These are phyloP conservation scores for Diddensiella transvaalensis DNA, from an alignment of 805 yeast species.

Conservation along the genomic window DNA sequence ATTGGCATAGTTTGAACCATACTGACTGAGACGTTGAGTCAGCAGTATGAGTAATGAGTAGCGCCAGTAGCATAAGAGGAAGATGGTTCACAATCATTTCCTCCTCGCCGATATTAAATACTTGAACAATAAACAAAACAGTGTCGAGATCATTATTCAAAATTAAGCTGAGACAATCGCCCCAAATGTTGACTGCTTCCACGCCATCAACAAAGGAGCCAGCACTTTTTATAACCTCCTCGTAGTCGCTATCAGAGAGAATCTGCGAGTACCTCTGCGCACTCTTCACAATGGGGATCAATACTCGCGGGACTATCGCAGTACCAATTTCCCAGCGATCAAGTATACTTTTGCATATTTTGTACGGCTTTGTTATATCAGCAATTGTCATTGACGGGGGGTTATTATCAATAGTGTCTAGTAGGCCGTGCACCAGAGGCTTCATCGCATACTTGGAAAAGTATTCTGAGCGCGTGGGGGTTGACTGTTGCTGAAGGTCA, in stretches of 20 bases:
- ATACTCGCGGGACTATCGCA: conserved; percentile 61
- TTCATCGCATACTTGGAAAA: conserved; percentile 57
- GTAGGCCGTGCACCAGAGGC: conserved; percentile 50
- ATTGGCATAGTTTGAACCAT: conserved; percentile 42
- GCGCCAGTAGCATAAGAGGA: conserved; percentile 61
- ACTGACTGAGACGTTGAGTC: not conserved
- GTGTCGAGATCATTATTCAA: conserved; percentile 41
- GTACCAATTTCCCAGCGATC: conserved; percentile 95
- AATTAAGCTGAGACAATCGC: conserved; percentile 49
- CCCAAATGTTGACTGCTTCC: conserved; percentile 79
- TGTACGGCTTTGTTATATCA: conserved; percentile 49
- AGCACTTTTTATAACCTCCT: conserved; percentile 55
- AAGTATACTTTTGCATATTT: conserved; percentile 68
- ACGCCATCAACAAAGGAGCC: conserved; percentile 78
- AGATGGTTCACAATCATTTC: conserved; percentile 76
- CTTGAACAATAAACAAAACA: conserved; percentile 54
- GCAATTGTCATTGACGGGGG: conserved; percentile 20
- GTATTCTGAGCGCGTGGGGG: conserved; percentile 46
- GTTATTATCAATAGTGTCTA: conserved; percentile 38
- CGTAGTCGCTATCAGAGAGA: conserved; percentile 29
- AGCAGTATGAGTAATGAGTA: conserved; percentile 11
- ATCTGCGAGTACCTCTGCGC: conserved; percentile 11
- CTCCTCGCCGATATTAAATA: conserved; percentile 78
- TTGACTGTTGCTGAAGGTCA: conserved; percentile 7
- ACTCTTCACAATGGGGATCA: conserved; percentile 56